Conservation (phyloP, 2,329 filamentous ascomycete genomes). For the Xylariaceae sp. region DNA sequence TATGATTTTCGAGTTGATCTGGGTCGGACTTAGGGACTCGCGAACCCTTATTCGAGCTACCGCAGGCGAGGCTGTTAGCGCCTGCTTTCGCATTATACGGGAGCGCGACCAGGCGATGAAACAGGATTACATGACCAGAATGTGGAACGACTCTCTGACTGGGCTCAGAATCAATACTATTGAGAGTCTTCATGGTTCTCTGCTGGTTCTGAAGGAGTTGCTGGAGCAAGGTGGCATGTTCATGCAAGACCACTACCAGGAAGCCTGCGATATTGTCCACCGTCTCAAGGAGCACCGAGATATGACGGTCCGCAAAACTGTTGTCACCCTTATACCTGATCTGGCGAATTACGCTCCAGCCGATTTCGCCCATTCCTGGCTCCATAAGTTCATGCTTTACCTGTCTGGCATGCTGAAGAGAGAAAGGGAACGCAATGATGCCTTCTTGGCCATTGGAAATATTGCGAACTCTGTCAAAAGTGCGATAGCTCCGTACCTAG, state of each 20-base stretch:
- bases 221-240: slow-evolving; percentile 97
- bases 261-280: slow-evolving; percentile 88
- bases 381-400: slow-evolving; percentile 97
- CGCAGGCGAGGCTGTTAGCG: slow-evolving; percentile 87
- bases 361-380: slow-evolving; percentile 81
- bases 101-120: slow-evolving; percentile 88
- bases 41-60: slow-evolving; percentile 90
- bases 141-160: slow-evolving; percentile 78
- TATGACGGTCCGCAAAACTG: slow-evolving; percentile 78
- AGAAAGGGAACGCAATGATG: slow-evolving; percentile 88
- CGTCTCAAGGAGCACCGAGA: slow-evolving; percentile 93
- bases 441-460: slow-evolving; percentile 92
- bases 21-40: slow-evolving; percentile 86
- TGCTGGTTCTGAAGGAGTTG: slow-evolving; percentile 88
- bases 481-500: slow-evolving; percentile 89
- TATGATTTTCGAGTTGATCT: slow-evolving; percentile 94
- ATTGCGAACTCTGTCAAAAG: slow-evolving; percentile 96
- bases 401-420: slow-evolving; percentile 90
- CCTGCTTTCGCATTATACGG: slow-evolving; percentile 93
- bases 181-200: slow-evolving; percentile 88
- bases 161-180: slow-evolving; percentile 77
- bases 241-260: slow-evolving; percentile 92
- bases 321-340: slow-evolving; percentile 87
- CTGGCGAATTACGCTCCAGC: slow-evolving; percentile 88
- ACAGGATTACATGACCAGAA: slow-evolving; percentile 81